Evolutionary conservation across 2,329 filamentous ascomycete species (phyloP), one percentile per base, ranked within the genome.

Genomic region (Aspergillus spinulosporus): DNA sequence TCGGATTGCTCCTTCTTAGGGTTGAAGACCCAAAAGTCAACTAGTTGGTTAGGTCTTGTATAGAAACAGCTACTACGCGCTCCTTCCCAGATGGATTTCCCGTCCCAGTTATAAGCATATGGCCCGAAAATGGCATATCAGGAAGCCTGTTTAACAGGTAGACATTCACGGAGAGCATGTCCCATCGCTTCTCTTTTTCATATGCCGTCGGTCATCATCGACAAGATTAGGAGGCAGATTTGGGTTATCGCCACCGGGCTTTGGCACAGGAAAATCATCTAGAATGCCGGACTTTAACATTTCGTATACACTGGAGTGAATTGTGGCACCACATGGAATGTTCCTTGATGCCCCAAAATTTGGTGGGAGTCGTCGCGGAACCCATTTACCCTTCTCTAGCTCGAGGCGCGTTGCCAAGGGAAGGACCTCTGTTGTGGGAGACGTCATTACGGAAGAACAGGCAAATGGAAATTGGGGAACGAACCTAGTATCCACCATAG

Each of bases 351-450:
- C 64, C 1, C 72, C 72, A 32, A 69, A 56, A 56, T 73, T 74
- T 7, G 72, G 72, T n/a, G 72, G 72, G 46, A 65, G 64, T 56
- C 68, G 65, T 6, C 67, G 65, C 2, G 68, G 67, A 9, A 72
- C 62, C 72, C 72, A 74, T 60, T 69, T 68, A 2, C 66, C 70
- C 0, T 68, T 48, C 54, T 72, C 68, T 21, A 73, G 65, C 54
- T 74, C 72, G 12, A 73, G 67, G 9, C 72, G 68, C 7, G 66
- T 70, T 52, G 73, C 71, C 42, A 74, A 55, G 3, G 72, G 72
- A 29, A 74, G 64, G 29, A 69, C 59, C 62, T 74, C 72, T 73
- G 51, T 39, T 36, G 15, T 15, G 7, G 5, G 4, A 42, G n/a
- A 21, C 29, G 12, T 43, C 29, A 47, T 26, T 42, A 34, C 12